Percentiles rank a stretch among this genome's conserved stretches.
These are phyloP conservation scores for Uncinocarpus reesii DNA, from an alignment of 2,329 filamentous ascomycete genomes.

Conservation along the genomic window DNA sequence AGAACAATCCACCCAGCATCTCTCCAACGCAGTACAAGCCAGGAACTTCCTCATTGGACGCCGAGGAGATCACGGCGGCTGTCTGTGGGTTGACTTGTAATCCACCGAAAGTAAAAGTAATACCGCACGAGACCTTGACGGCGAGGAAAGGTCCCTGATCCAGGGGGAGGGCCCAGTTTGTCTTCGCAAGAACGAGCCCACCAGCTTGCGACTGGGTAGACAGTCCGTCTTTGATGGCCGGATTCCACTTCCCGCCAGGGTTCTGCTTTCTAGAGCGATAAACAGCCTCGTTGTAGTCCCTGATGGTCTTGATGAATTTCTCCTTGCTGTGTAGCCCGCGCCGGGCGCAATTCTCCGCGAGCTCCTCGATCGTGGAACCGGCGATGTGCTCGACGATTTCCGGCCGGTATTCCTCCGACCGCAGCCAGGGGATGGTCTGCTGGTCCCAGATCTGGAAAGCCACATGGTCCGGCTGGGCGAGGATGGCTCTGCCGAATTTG, in stretches of 20 bases:
- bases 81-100: conserved; percentile 48
- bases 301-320: conserved; percentile 44
- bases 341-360: conserved; percentile 42
- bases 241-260: conserved; percentile 44
- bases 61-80: conserved; percentile 42
- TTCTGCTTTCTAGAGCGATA: conserved; percentile 39
- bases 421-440: conserved; percentile 43
- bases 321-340: conserved; percentile 40
- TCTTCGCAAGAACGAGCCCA: conserved; percentile 45
- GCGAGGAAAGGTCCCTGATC: conserved; percentile 50
- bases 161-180: conserved; percentile 56
- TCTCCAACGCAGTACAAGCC: conserved; percentile 54
- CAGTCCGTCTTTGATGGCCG: conserved; percentile 50
- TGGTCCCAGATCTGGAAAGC: conserved; percentile 59
- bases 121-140: conserved; percentile 53
- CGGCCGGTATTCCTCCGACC: conserved; percentile 52
- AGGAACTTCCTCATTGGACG: conserved; percentile 39
- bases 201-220: conserved; percentile 46
- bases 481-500: conserved; percentile 52
- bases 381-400: conserved; percentile 47
- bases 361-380: conserved; percentile 44
- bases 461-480: conserved; percentile 47
- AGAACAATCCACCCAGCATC: conserved; percentile 57
- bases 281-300: conserved; percentile 50
- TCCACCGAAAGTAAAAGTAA: conserved; percentile 61